phyloP scores from a whole-genome alignment of 116 monocot species.

The Zostera marina region DNA sequence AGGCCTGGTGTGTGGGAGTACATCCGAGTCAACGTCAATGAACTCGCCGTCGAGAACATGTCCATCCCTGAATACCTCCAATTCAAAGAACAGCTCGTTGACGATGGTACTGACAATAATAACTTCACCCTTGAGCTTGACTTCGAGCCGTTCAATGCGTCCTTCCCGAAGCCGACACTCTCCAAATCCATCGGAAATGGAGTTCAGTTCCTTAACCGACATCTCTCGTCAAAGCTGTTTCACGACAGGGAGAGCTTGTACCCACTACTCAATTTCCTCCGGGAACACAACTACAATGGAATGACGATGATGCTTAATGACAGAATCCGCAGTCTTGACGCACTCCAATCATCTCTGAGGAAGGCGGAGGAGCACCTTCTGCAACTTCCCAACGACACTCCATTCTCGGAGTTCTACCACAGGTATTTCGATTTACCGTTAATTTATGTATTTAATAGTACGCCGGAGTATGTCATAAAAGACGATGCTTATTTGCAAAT shows the following conservation, averaged over 20 bases:
- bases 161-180: slow-evolving; percentile 55
- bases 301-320: slow-evolving; percentile 84
- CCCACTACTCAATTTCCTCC: slow-evolving; percentile 66
- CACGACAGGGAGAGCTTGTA: slow-evolving; percentile 79
- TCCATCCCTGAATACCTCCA: slow-evolving; percentile 62
- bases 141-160: slow-evolving; percentile 79
- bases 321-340: slow-evolving; percentile 54
- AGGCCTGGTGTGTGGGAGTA: slow-evolving; percentile 98
- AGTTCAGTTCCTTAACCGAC: slow-evolving; percentile 73
- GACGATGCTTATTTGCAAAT: too few species aligned
- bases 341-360: slow-evolving; percentile 51
- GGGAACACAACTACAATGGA: slow-evolving; percentile 59
- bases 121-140: slow-evolving; percentile 67
- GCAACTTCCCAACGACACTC: slow-evolving; percentile 36
- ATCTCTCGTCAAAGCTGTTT: slow-evolving; percentile 78
- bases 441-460: too few species aligned
- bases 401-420: slow-evolving; percentile 48
- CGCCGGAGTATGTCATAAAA: too few species aligned
- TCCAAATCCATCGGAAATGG: slow-evolving; percentile 83
- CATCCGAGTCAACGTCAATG: slow-evolving; percentile 73
- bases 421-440: too few species aligned
- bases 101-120: slow-evolving; percentile 11
- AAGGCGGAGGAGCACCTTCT: slow-evolving; percentile 60
- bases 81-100: slow-evolving; percentile 78
- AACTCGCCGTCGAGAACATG: slow-evolving; percentile 70